phyloP scores from a whole-genome alignment of 73 alveolate genomes.

The Tetrahymena borealis region DNA sequence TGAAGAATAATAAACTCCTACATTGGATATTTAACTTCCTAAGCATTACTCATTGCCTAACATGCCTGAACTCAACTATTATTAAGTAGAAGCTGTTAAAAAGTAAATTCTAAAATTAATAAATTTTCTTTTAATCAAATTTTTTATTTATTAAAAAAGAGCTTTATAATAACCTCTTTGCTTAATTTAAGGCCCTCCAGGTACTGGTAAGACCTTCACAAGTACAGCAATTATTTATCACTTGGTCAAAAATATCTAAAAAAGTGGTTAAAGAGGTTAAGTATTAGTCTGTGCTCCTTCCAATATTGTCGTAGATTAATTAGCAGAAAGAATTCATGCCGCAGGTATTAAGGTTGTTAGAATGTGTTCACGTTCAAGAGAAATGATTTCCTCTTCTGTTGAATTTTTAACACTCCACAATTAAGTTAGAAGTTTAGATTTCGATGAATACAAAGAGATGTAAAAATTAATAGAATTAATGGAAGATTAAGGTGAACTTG shows the following conservation, averaged over 20 bases:
- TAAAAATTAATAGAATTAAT: slow-evolving; percentile 20
- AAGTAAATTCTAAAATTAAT: neutral
- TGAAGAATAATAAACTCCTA: slow-evolving; percentile 54
- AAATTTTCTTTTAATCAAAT: neutral
- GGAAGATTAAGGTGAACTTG: slow-evolving; percentile 41
- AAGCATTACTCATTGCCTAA: slow-evolving; percentile 91
- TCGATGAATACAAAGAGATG: slow-evolving; percentile 22
- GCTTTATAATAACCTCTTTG: slow-evolving; percentile 83
- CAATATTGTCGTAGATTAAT: slow-evolving; percentile 96
- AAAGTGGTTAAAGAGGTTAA: slow-evolving; percentile 56
- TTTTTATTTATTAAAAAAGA: neutral
- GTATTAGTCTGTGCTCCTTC: slow-evolving; percentile 99
- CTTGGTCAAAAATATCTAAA: slow-evolving; percentile 65
- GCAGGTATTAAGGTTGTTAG: slow-evolving; percentile 86
- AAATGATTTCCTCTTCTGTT: slow-evolving; percentile 91
- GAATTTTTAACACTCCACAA: slow-evolving; percentile 94
- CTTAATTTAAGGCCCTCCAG: slow-evolving; percentile 99
- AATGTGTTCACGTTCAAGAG: slow-evolving; percentile 98
- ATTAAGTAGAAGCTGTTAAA: slow-evolving; percentile 81
- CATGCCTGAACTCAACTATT: slow-evolving; percentile 94
- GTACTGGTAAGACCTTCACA: slow-evolving; percentile 99
- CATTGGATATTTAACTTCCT: slow-evolving; percentile 45
- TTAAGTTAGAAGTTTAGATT: slow-evolving; percentile 40
- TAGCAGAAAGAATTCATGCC: slow-evolving; percentile 20
- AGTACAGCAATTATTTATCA: slow-evolving; percentile 98